Evolutionary conservation across 768 basidiomycete species (phyloP).

Genomic region (Gymnopilus dilepis): DNA sequence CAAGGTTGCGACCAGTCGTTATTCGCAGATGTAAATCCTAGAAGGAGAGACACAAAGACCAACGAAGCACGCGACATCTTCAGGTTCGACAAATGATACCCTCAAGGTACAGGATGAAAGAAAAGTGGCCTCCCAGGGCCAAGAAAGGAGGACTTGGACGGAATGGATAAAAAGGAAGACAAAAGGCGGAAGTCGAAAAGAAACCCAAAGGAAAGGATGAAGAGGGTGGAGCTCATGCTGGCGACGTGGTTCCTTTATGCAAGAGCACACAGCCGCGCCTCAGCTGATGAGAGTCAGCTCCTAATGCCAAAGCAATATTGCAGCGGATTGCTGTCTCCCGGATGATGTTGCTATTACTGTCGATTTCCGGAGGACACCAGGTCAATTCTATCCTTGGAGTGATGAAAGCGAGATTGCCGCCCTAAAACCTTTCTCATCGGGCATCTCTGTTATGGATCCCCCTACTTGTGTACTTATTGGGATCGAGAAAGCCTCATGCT

Average conservation of each 20-base stretch:
- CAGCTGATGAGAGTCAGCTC: not conserved
- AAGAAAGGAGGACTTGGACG: conserved; percentile 9
- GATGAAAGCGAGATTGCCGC: too few relatives aligned
- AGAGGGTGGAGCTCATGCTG: not conserved
- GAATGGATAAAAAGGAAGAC: conserved; percentile 6
- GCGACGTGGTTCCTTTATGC: conserved; percentile 1
- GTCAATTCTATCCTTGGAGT: too few relatives aligned
- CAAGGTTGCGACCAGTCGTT: conserved; percentile 52
- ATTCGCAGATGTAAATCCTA: conserved; percentile 26
- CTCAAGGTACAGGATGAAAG: conserved; percentile 8
- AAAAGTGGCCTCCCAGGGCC: conserved; percentile 23
- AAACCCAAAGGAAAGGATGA: not conserved
- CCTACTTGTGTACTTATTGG: too few relatives aligned
- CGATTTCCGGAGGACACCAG: too few relatives aligned
- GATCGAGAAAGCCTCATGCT: too few relatives aligned
- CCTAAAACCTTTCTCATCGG: too few relatives aligned
- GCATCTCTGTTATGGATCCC: too few relatives aligned
- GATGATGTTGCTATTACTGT: too few relatives aligned
- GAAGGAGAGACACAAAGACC: conserved; percentile 20
- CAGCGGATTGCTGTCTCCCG: too few relatives aligned
- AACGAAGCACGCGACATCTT: conserved; percentile 11
- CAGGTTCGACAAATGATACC: not conserved
- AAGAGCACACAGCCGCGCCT: not conserved
- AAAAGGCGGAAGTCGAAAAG: conserved; percentile 1
- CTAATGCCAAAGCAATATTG: conserved; percentile 3